These are phyloP conservation scores for Penicillium olsonii DNA, from an alignment of 2,329 filamentous ascomycete genomes.

Conservation along the genomic window DNA sequence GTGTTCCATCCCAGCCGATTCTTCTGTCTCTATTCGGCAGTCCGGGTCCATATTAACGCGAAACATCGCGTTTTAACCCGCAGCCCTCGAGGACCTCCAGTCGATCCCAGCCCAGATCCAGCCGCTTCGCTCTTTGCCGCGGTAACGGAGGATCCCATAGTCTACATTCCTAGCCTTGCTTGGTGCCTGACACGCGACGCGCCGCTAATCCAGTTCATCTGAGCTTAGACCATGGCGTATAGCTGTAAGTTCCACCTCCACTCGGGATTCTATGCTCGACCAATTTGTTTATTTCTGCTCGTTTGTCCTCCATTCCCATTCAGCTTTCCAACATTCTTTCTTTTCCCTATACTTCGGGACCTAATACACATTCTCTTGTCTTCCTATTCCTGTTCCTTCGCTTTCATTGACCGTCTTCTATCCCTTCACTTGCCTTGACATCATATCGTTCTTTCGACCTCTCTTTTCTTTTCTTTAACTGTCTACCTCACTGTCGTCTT, in stretches of 20 bases:
- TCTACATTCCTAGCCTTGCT: constrained; percentile 46
- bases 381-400: constrained; percentile 16
- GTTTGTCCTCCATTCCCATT: constrained; percentile 35
- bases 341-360: constrained; percentile 17
- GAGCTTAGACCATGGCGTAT: constrained; percentile 39
- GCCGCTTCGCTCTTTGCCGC: constrained; percentile 20
- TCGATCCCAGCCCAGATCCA: constrained; percentile 16
- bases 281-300: constrained; percentile 45
- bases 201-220: constrained; percentile 26
- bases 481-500: constrained; percentile 11
- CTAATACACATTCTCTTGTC: constrained; percentile 21
- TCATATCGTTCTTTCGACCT: constrained; percentile 2
- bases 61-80: constrained; percentile 13
- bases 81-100: constrained; percentile 11
- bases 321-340: constrained; percentile 32
- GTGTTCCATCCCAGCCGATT: constrained; percentile 18
- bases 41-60: constrained; percentile 5
- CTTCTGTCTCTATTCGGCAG: constrained; percentile 6
- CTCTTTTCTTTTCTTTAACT: no score
- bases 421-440: constrained; percentile 7
- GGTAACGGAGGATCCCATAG: constrained; percentile 42
- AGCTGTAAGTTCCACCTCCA: constrained; percentile 40
- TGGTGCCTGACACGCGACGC: constrained; percentile 41
- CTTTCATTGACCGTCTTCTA: constrained; percentile 13
- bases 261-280: constrained; percentile 31